Evolutionary conservation across 345 rosid species (phyloP).

Genomic region (Corymbia maculata): DNA sequence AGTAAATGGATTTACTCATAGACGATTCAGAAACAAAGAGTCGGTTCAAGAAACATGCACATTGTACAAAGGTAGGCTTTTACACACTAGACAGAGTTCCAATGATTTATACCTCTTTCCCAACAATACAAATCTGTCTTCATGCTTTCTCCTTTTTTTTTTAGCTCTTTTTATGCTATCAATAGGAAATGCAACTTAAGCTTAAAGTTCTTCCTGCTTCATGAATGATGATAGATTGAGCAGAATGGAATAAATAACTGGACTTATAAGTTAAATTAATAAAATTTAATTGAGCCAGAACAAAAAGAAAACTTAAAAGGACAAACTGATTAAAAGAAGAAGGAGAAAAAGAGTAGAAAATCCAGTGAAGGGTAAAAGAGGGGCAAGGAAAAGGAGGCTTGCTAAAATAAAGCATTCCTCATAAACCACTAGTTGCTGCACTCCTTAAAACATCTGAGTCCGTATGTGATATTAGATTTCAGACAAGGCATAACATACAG

Average conservation of each 20-base stretch:
- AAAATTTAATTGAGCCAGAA: neutral
- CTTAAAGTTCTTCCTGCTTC: neutral
- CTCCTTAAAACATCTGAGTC: neutral
- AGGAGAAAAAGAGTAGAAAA: neutral
- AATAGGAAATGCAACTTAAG: neutral
- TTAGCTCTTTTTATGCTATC: neutral
- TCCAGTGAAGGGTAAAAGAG: neutral
- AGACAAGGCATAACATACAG: neutral
- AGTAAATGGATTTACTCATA: neutral
- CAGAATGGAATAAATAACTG: neutral
- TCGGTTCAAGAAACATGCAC: neutral
- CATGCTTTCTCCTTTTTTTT: neutral
- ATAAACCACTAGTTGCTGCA: neutral
- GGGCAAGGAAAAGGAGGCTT: neutral
- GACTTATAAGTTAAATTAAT: neutral
- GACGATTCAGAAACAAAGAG: neutral
- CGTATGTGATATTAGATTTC: neutral
- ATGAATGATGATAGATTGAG: neutral
- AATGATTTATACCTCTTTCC: neutral
- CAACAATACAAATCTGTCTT: neutral
- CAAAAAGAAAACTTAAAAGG: neutral
- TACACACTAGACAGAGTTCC: neutral
- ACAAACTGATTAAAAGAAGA: neutral
- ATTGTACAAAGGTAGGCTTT: neutral
- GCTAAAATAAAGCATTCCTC: neutral